Evolutionary conservation across 805 yeast species (phyloP), one percentile per base, ranked within the genome.

Genomic region (Suhomyces pyralidae): DNA sequence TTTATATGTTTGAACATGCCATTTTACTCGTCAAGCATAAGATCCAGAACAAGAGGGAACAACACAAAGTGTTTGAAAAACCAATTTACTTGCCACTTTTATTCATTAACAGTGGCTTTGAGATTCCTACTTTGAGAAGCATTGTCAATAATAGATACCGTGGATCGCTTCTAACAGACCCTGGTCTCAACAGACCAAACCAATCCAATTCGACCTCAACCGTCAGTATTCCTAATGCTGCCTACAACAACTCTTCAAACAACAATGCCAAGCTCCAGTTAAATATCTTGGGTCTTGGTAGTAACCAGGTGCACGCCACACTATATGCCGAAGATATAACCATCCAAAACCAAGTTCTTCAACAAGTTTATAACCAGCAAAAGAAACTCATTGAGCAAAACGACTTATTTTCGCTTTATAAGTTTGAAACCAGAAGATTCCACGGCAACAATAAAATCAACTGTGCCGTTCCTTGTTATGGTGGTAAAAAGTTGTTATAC

Each of bases 401-500:
- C 55, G 94, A 90, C 59, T 86, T 93, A 56, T 91, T 88, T 68
- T 85, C 94, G 1, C 73, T 86, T 57, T 83, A 85, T 15, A 86
- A 90, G 55, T 77, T 90, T 51, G 88, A 87, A 57, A 85, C 90
- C 22, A 78, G 87, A 55, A 83, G 83, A 62, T 92, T 92, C 68
- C 90, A 84, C 58, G 82, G 84, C 47, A 76, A 78, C 78, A 76
- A 92, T 64, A 82, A 87, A 55, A 88, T 93, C 61, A 91, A 90
- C 64, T 91, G 97, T 74, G 93, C 91, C 26, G 91, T 88, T 40
- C 96, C 97, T 32, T 87, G 89, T 67, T 96, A 94, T 64, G 97
- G 97, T 50, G 98, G 98, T 19, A 81, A 96, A 58, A 89, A 92
- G 65, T 72, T 92, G 58, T 68, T 94, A 34, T 92, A 89, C 63